A percentile compares a stretch with the other conserved stretches of the same genome.
Conservation (phyloP, 2,329 filamentous ascomycete species). For the Calonectria ilicicola region DNA sequence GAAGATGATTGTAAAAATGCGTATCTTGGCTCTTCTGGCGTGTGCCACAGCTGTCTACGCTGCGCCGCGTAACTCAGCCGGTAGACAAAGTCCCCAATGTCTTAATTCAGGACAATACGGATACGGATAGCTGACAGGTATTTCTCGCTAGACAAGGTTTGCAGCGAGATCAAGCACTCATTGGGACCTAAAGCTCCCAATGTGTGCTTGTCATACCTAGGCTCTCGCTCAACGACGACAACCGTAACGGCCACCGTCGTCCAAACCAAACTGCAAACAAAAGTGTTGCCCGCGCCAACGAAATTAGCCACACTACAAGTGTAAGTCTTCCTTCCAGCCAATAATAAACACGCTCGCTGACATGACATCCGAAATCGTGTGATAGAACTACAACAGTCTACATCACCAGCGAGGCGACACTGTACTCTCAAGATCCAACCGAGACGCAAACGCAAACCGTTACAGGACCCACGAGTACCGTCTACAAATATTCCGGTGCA, state of each 20-base stretch:
- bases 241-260: not conserved
- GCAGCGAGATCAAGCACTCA: not conserved
- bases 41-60: too few species aligned
- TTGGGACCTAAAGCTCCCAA: not conserved
- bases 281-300: not conserved
- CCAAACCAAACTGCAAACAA: not conserved
- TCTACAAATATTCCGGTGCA: not conserved
- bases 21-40: too few species aligned
- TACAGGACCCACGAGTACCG: not conserved
- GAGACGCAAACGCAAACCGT: not conserved
- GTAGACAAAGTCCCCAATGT: too few species aligned
- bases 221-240: not conserved
- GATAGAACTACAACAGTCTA: not conserved
- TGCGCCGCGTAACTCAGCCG: too few species aligned
- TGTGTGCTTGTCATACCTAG: not conserved
- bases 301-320: not conserved
- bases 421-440: not conserved
- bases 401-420: not conserved
- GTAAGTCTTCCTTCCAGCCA: not conserved
- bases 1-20: too few species aligned
- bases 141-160: not conserved
- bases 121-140: too few species aligned
- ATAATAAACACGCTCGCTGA: not conserved
- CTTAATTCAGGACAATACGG: too few species aligned
- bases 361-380: not conserved